Evolutionary conservation across 176 grass and related monocot genomes (phyloP), one percentile per base, ranked within the genome.

Genomic region (Hordeum marinum): DNA sequence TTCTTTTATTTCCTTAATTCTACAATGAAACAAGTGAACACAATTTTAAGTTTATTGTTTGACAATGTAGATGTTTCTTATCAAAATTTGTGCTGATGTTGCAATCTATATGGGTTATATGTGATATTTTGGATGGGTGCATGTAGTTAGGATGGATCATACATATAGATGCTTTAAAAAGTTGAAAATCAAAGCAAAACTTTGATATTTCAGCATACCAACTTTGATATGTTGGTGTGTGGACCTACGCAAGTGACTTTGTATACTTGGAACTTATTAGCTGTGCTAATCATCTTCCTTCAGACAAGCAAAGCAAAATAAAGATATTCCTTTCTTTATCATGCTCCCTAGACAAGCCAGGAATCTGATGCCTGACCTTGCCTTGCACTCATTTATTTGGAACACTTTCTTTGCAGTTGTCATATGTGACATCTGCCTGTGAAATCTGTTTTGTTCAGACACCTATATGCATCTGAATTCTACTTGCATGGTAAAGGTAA

Each of bases 271-370:
- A 55, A 55, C 18, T 8, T 55, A 20, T 21, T 55, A 55, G 52
- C 2, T 55, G 37, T 8, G 74, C 7, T 13, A 57, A 58, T 32
- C 68, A 10, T 76, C 9, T 57, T 29, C 61, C 63, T 83, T 64
- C 66, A 79, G 66, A 61, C 39, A 50, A 86, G 43, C 65, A 90
- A 83, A 90, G 82, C 34, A 85, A 75, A 75, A n/a, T n/a, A 90
- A 65, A 43, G 31, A 73, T 72, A 4, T 83, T 67, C 21, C 59
- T 83, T 86, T 83, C 80, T 73, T 86, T 87, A 74, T 74, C 34
- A 79, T 87, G 66, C 84, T 79, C 9, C 67, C 88, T 90, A 74
- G 74, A 79, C 88, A 90, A 90, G 88, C 66, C 27, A 82, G 66
- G 84, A 87, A 90, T 90, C 74, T 46, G 66, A 86, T 86, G 75